Percentiles rank a stretch among this genome's conserved stretches.
Conservation (phyloP, 2,329 filamentous ascomycete species). For the Lasiodiplodia hormozganensis region DNA sequence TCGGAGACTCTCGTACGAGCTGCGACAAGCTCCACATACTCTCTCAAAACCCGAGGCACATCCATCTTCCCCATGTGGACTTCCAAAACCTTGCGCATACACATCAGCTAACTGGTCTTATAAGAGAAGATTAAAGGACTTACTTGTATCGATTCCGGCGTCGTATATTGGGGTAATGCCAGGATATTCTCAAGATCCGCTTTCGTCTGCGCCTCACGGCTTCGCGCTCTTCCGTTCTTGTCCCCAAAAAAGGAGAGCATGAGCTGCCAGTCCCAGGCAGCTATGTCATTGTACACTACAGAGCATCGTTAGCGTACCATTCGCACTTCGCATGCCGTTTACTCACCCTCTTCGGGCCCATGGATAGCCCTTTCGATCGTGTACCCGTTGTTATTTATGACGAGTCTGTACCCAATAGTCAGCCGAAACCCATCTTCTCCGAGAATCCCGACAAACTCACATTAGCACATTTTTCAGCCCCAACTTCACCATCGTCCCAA, state of each 20-base stretch:
- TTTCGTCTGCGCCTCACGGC: neutral
- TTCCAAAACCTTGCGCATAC: neutral
- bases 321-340: too few species aligned
- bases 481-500: conserved; percentile 39
- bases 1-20: neutral
- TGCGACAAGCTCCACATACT: neutral
- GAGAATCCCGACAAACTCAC: conserved; percentile 39
- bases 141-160: neutral
- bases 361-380: conserved; percentile 50
- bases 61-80: neutral
- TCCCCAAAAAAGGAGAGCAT: conserved; percentile 35
- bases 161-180: neutral
- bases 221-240: conserved; percentile 3
- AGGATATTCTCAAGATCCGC: neutral
- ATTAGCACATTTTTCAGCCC: conserved; percentile 48
- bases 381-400: conserved; percentile 49
- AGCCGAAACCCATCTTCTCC: conserved; percentile 30
- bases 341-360: conserved; percentile 33
- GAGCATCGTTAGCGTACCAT: neutral
- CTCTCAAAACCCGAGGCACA: neutral
- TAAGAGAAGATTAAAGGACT: neutral
- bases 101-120: neutral
- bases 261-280: conserved; percentile 34
- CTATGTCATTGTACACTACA: conserved; percentile 36
- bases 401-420: conserved; percentile 41